A percentile compares a stretch with the other conserved stretches of the same genome.
Conservation (phyloP, 2,329 filamentous ascomycete genomes). For the Penicillium expansum region DNA sequence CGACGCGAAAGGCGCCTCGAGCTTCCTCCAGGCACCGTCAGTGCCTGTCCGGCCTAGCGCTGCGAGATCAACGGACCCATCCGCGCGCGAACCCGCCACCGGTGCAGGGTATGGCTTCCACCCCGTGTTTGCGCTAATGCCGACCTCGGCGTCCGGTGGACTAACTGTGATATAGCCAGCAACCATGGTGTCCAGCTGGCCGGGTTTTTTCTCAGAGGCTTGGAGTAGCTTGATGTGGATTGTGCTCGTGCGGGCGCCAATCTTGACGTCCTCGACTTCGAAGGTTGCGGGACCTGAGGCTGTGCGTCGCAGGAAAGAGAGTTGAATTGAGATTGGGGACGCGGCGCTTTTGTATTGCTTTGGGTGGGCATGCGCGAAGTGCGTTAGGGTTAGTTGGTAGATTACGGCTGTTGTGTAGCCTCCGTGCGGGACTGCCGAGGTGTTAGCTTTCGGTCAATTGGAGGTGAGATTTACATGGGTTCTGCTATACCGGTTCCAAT, state of each 20-base stretch:
- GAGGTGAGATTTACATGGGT: constrained; percentile 12
- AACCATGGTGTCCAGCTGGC: constrained; percentile 55
- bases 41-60: constrained; percentile 21
- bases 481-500: constrained; percentile 57
- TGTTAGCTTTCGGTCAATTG: constrained; percentile 6
- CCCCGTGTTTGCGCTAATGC: constrained; percentile 54
- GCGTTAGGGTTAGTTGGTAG: constrained; percentile 56
- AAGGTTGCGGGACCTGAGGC: constrained; percentile 57
- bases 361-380: constrained; percentile 59
- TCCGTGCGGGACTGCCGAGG: constrained; percentile 64
- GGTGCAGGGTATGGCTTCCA: constrained; percentile 53
- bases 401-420: constrained; percentile 66
- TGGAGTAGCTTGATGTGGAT: constrained; percentile 60
- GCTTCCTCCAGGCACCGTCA: constrained; percentile 29
- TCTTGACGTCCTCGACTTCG: constrained; percentile 61
- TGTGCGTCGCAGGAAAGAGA: constrained; percentile 65
- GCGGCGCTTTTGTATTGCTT: constrained; percentile 50
- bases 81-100: constrained; percentile 37
- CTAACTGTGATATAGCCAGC: constrained; percentile 62
- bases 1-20: constrained; percentile 29
- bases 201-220: constrained; percentile 31
- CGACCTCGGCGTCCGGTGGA: constrained; percentile 59
- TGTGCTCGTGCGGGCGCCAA: constrained; percentile 62
- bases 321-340: constrained; percentile 62
- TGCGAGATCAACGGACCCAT: constrained; percentile 26